These are phyloP conservation scores for Leishmania braziliensis DNA, from an alignment of 208 protist genomes.

Conservation along the genomic window DNA sequence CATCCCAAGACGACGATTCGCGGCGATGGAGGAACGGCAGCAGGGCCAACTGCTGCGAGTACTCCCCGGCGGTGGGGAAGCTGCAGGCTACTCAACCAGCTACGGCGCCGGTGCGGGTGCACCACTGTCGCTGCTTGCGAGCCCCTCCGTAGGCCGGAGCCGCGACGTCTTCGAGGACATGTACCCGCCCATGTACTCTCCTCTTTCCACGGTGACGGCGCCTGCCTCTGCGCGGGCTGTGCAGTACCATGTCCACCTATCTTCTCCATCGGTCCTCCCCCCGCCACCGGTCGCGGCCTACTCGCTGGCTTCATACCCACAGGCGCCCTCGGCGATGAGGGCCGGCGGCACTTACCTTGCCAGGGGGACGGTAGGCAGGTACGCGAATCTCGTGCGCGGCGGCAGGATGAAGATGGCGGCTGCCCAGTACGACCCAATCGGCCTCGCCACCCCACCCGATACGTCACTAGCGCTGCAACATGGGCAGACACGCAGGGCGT, in stretches of 20 bases:
- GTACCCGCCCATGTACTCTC: not conserved
- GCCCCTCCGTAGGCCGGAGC: not conserved
- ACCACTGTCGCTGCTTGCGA: not conserved
- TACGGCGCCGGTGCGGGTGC: slow-evolving; percentile 3
- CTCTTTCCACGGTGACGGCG: not conserved
- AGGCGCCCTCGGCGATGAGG: not conserved
- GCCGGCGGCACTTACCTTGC: not conserved
- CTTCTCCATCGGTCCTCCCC: not conserved
- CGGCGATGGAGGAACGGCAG: not conserved
- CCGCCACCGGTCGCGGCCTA: slow-evolving; percentile 8
- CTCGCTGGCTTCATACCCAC: not conserved
- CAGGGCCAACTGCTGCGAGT: not conserved
- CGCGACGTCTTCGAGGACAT: not conserved
- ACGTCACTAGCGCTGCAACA: not conserved
- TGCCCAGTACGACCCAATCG: not conserved
- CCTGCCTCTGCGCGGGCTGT: not conserved
- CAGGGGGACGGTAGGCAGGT: slow-evolving; percentile 5
- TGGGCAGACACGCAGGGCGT: not conserved
- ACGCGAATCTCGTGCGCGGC: slow-evolving; percentile 8
- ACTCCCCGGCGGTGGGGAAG: not conserved
- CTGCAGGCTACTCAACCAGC: not conserved
- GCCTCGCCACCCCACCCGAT: not conserved
- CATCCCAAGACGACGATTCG: slow-evolving; percentile 1
- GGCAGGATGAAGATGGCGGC: not conserved
- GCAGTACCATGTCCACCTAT: not conserved